Conservation (phyloP, 1,139 yeast genomes). For the Hansenula sp. region DNA sequence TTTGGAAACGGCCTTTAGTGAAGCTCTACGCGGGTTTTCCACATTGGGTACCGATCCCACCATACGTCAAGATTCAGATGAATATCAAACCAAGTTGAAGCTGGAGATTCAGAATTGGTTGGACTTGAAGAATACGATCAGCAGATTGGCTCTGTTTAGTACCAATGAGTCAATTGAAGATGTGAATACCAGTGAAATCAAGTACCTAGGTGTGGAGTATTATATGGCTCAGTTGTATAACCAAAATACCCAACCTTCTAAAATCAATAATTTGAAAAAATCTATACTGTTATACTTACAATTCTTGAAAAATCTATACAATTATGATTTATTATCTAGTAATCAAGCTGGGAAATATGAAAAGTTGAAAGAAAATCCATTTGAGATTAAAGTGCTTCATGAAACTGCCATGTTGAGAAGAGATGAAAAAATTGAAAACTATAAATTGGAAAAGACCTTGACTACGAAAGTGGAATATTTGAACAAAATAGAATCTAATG, state of each 20-base stretch:
- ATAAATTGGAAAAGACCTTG: slow-evolving; percentile 56
- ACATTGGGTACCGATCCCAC: slow-evolving; percentile 2
- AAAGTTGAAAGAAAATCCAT: slow-evolving; percentile 33
- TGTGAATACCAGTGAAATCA: slow-evolving; percentile 50
- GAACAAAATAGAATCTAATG: slow-evolving; percentile 27
- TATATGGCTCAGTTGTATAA: slow-evolving; percentile 37
- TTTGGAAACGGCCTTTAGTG: slow-evolving; percentile 4
- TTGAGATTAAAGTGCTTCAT: slow-evolving; percentile 34
- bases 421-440: slow-evolving; percentile 69
- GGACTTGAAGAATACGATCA: slow-evolving; percentile 28
- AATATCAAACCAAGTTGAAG: slow-evolving; percentile 27
- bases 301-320: slow-evolving; percentile 39
- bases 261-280: slow-evolving; percentile 37
- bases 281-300: slow-evolving; percentile 40
- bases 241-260: slow-evolving; percentile 20
- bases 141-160: slow-evolving; percentile 47
- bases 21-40: neutral
- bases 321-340: slow-evolving; percentile 38
- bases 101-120: slow-evolving; percentile 24
- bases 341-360: slow-evolving; percentile 38
- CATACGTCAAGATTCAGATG: slow-evolving; percentile 30
- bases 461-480: slow-evolving; percentile 37
- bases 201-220: slow-evolving; percentile 49
- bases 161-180: slow-evolving; percentile 58
- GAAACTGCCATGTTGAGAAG: slow-evolving; percentile 49